Evolutionary conservation across 2,329 filamentous ascomycete genomes (phyloP).

Genomic region (Trichothecium sympodiale): DNA sequence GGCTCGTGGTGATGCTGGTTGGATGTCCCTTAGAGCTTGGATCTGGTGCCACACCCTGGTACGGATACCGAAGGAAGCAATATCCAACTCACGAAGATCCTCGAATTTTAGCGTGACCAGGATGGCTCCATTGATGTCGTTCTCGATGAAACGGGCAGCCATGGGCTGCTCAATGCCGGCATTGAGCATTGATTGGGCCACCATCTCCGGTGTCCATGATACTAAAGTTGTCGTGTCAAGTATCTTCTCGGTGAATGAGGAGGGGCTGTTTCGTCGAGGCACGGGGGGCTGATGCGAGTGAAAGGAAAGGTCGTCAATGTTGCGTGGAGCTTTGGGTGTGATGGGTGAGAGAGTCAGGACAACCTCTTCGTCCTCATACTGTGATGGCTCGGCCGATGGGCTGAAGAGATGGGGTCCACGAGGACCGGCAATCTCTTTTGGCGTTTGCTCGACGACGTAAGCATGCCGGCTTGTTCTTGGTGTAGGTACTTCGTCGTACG

Average conservation of each 20-base stretch:
- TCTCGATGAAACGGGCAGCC: conserved; percentile 76
- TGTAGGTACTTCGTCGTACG: conserved; percentile 73
- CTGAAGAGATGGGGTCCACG: conserved; percentile 81
- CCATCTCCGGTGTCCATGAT: conserved; percentile 63
- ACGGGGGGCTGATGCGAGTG: conserved; percentile 11
- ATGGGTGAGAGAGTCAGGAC: conserved; percentile 62
- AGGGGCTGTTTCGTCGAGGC: conserved; percentile 34
- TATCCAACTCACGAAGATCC: conserved; percentile 71
- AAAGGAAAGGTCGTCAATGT: conserved; percentile 14
- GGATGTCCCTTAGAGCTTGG: conserved; percentile 51
- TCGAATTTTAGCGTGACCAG: conserved; percentile 87
- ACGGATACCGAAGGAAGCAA: conserved; percentile 70
- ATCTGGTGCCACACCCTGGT: conserved; percentile 75
- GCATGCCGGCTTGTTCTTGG: conserved; percentile 56
- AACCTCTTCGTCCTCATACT: conserved; percentile 32
- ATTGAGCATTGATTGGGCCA: conserved; percentile 78
- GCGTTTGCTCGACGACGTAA: conserved; percentile 47
- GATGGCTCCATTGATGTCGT: conserved; percentile 85
- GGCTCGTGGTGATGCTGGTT: conserved; percentile 37
- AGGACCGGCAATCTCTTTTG: conserved; percentile 40
- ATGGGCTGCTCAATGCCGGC: conserved; percentile 66
- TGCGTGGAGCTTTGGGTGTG: conserved; percentile 49
- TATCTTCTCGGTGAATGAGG: conserved; percentile 44
- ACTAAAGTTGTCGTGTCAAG: conserved; percentile 50
- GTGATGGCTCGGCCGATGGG: conserved; percentile 39